Evolutionary conservation across 768 basidiomycete species (phyloP).

Genomic region (Mrakia blollopis): DNA sequence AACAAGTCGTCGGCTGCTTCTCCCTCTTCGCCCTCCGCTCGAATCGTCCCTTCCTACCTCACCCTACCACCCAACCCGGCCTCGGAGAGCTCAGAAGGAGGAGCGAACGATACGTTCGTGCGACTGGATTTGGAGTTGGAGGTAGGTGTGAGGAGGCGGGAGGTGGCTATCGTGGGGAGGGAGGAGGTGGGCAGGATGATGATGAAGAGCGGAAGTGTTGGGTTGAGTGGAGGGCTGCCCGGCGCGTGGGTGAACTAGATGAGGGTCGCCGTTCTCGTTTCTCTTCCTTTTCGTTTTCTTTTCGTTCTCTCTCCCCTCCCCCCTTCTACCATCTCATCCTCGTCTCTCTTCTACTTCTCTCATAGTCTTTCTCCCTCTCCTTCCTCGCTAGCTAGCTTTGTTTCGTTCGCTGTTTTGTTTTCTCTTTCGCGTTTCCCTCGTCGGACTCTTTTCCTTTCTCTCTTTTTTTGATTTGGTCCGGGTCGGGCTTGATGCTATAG

Average conservation of each 20-base stretch:
- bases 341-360: not conserved
- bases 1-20: not conserved
- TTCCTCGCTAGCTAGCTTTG: not conserved
- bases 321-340: too few relatives aligned
- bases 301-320: not conserved
- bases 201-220: not conserved
- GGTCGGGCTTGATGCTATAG: not conserved
- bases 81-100: not conserved
- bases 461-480: not conserved
- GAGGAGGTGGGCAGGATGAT: slow-evolving; percentile 23
- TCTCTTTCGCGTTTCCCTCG: not conserved
- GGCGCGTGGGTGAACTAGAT: not conserved
- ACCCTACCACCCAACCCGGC: slow-evolving; percentile 1
- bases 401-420: not conserved
- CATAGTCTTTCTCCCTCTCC: not conserved
- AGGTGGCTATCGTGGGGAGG: slow-evolving; percentile 11
- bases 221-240: not conserved
- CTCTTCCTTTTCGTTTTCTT: not conserved
- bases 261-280: not conserved
- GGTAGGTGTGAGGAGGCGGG: slow-evolving; percentile 11
- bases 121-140: slow-evolving; percentile 29
- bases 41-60: not conserved
- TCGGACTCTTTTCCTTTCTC: not conserved
- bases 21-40: not conserved
- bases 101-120: slow-evolving; percentile 8